phyloP scores from a whole-genome alignment of 2,329 filamentous ascomycete genomes.

The Fusarium nanum region DNA sequence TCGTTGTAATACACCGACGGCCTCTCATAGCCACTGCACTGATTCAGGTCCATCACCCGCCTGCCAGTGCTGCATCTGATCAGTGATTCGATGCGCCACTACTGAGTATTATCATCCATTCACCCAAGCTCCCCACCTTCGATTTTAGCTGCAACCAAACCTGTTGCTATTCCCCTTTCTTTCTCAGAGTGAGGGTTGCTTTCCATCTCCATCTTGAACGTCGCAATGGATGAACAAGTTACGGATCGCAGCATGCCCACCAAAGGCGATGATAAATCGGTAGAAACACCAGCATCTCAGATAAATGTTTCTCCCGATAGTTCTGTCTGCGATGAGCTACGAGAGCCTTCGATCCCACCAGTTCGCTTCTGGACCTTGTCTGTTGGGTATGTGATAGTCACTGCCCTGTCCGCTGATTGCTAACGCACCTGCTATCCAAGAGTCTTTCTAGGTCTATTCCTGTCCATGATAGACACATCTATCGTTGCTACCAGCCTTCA shows the following conservation, averaged over 20 bases:
- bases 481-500: conserved; percentile 70
- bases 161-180: neutral
- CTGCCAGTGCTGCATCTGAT: conserved; percentile 12
- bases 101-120: neutral
- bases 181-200: neutral
- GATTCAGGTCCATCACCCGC: neutral
- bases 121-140: neutral
- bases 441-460: conserved; percentile 64
- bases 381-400: conserved; percentile 46
- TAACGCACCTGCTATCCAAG: conserved; percentile 47
- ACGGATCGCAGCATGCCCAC: neutral
- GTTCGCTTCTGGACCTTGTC: conserved; percentile 52
- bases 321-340: conserved; percentile 3
- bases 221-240: neutral
- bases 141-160: neutral
- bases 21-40: neutral
- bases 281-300: neutral
- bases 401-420: neutral
- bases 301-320: neutral
- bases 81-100: neutral
- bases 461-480: conserved; percentile 69
- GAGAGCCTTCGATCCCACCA: conserved; percentile 40
- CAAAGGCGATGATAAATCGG: neutral
- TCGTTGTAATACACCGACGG: neutral
- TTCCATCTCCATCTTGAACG: neutral